A percentile compares a stretch with the other conserved stretches of the same genome.
These are phyloP conservation scores for Calonectria crousiana DNA, from an alignment of 2,329 filamentous ascomycete genomes.

Conservation along the genomic window DNA sequence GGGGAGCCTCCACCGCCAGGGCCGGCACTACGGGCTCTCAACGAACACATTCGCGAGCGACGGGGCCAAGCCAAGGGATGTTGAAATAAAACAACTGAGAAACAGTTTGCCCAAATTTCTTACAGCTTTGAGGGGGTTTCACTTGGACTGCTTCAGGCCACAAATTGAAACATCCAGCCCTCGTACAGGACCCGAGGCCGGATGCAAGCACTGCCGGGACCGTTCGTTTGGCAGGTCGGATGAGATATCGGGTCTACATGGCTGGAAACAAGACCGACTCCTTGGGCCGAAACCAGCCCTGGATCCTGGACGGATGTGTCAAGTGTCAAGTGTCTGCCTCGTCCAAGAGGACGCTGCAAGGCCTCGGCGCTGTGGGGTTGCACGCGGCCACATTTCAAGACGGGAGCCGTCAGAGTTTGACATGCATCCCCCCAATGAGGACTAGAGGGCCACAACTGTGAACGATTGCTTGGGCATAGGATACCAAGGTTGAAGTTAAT, in stretches of 20 bases:
- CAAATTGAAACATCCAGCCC: not conserved
- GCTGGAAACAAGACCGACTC: not conserved
- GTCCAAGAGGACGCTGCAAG: not conserved
- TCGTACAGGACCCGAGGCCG: not conserved
- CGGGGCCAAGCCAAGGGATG: not conserved
- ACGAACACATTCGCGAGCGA: not conserved
- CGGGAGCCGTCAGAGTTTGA: slow-evolving; percentile 6
- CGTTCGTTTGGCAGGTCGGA: not conserved
- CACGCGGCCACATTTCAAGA: slow-evolving; percentile 1
- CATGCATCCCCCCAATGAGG: not conserved
- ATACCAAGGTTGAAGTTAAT: not conserved
- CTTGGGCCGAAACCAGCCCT: not conserved
- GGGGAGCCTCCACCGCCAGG: not conserved
- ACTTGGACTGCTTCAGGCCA: not conserved
- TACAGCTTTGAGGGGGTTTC: not conserved
- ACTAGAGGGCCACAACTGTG: not conserved
- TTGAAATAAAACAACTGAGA: not conserved
- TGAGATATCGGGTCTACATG: not conserved
- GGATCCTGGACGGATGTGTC: not conserved
- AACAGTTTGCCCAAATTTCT: not conserved
- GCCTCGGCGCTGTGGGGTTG: not conserved
- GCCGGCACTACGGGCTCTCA: not conserved
- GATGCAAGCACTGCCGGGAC: slow-evolving; percentile 5
- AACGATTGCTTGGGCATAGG: not conserved
- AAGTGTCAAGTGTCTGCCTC: not conserved